Evolutionary conservation across 2,329 filamentous ascomycete genomes (phyloP), one percentile per base, ranked within the genome.

Genomic region (Diaporthe destruens): DNA sequence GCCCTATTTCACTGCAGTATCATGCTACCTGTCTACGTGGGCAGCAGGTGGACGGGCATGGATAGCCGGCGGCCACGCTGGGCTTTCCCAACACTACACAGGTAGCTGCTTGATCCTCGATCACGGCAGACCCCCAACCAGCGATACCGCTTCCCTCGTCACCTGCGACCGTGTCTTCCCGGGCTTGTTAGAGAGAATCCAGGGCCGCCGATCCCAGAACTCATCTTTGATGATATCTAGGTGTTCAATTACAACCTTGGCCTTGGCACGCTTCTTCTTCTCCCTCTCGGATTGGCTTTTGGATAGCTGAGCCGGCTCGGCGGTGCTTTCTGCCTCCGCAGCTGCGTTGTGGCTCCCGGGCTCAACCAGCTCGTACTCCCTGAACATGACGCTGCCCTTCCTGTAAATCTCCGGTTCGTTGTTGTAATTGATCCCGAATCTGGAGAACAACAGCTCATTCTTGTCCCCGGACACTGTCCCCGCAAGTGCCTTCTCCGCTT

Each of bases 371-470:
- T 94, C 91, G 79, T 94, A 94, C 80, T 96, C 93, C 77, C 95
- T 89, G 80, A 95, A 96, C 6, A 98, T 83, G 2, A 98, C 92
- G 76, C 94, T 98, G 6, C 96, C 96, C 81, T 98, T 99, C 81
- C 92, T 96, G 82, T 90, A 98, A 20, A 98, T 95, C 75, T 97
- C 94, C 0, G 91, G 90, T 81, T 99, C 96, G 76, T 98, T 96
- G 82, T 99, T 99, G 84, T 99, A 99, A 83, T 99, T 99, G 80
- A 98, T 95, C 3, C 91, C 90, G 81, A 98, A 98, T 34, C 88
- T 88, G 1, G 91, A 93, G 81, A 96, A 99, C 18, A 99, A 84
- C 25, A 99, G 97, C 84, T 99, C 96, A 79, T 99, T 96, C 84
- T 99, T 99, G 78, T 98, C 95, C 3, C 90, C 87, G 3, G 95